Evolutionary conservation across 2,329 filamentous ascomycete genomes (phyloP).

Genomic region (Fusarium avenaceum): DNA sequence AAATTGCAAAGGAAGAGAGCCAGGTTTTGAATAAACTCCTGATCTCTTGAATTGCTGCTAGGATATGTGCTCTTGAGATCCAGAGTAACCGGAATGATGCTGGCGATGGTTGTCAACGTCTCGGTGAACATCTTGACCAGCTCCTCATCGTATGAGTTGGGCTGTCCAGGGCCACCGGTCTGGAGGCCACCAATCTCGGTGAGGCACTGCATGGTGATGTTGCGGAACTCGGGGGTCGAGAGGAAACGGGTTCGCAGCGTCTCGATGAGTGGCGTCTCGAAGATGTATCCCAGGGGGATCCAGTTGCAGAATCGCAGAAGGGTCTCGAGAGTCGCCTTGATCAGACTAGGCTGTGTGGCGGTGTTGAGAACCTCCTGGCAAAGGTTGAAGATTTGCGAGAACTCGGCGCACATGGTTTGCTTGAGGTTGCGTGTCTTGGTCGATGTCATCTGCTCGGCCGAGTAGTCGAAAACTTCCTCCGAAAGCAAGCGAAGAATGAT

Average conservation of each 20-base stretch:
- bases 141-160: conserved; percentile 90
- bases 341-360: conserved; percentile 86
- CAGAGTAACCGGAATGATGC: conserved; percentile 90
- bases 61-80: conserved; percentile 94
- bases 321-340: conserved; percentile 97
- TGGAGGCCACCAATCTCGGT: conserved; percentile 97
- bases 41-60: conserved; percentile 90
- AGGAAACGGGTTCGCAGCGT: conserved; percentile 93
- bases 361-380: conserved; percentile 96
- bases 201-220: conserved; percentile 94
- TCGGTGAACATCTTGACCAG: conserved; percentile 99
- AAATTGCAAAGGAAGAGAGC: conserved; percentile 97
- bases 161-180: conserved; percentile 77
- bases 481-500: conserved; percentile 94
- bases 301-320: conserved; percentile 97
- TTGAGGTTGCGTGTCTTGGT: conserved; percentile 96
- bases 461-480: conserved; percentile 99
- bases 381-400: conserved; percentile 97
- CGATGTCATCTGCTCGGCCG: conserved; percentile 99
- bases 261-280: conserved; percentile 96
- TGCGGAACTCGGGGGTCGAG: conserved; percentile 93
- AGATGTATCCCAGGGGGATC: conserved; percentile 98
- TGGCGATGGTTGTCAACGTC: conserved; percentile 90
- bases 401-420: conserved; percentile 98
- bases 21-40: conserved; percentile 97